Evolutionary conservation across 2,329 filamentous ascomycete genomes (phyloP).

Genomic region (Xylariaceae sp.): DNA sequence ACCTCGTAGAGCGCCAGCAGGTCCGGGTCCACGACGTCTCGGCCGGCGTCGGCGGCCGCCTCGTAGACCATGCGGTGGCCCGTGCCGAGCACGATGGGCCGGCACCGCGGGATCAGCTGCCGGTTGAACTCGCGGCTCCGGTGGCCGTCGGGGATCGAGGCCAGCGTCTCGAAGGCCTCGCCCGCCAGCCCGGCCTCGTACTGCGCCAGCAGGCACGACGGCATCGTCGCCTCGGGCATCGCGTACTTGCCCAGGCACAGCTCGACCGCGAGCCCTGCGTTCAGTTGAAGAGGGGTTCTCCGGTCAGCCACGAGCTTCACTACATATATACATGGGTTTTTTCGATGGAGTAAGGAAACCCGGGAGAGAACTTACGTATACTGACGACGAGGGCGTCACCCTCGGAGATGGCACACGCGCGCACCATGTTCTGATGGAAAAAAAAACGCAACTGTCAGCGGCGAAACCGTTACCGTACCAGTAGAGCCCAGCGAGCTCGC

Average conservation of each 20-base stretch:
- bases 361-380: too few species aligned
- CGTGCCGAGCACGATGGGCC: constrained; percentile 16
- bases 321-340: constrained; percentile 19
- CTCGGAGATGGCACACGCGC: too few species aligned
- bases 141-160: constrained; percentile 4
- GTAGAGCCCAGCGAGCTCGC: too few species aligned
- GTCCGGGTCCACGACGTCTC: constrained; percentile 4
- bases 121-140: constrained; percentile 15
- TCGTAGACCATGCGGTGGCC: constrained; percentile 25
- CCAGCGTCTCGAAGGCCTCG: constrained; percentile 11
- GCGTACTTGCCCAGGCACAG: constrained; percentile 17
- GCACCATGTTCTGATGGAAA: too few species aligned
- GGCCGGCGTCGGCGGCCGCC: constrained; percentile 9
- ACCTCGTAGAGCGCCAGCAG: constrained; percentile 9
- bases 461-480: too few species aligned
- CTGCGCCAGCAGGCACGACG: constrained; percentile 12
- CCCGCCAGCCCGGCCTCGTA: constrained; percentile 16
- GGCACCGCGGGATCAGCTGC: constrained; percentile 17
- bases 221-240: constrained; percentile 10
- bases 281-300: too few species aligned
- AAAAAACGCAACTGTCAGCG: too few species aligned
- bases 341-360: too few species aligned
- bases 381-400: too few species aligned
- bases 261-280: constrained; percentile 18
- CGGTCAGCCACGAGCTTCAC: not conserved